Base-by-base conservation (phyloP, 208 protist species). In the Wallacemonas collosoma region DNA sequence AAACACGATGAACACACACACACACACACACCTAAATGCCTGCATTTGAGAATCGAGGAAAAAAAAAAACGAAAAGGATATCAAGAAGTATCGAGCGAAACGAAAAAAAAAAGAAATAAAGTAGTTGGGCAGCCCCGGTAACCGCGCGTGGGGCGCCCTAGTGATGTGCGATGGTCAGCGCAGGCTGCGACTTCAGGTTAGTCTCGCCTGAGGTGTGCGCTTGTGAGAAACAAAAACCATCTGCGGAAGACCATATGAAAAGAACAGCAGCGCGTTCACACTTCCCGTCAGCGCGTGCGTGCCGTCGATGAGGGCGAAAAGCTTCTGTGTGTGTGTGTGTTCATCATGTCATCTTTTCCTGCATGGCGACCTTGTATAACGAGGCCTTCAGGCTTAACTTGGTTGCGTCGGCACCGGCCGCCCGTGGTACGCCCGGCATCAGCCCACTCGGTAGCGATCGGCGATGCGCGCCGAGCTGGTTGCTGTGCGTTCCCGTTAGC, bases 391-490 rank as follows among this genome's bases (percentile, higher is more conserved):
- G n/a, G 66, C 53, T 71, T 2, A n/a, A 14, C 51, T 71, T 61
- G 36, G 95, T 65, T 12, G 40, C 8, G 12, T 75, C 95, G 90
- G 47, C 63, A 68, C 38, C 55, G 75, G 66, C 82, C 71, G 14
- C 85, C 69, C 39, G 60, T 3, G 15, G 60, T 14, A 48, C 43
- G 39, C n/a, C 60, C 41, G 60, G 36, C 14, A 11, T 50, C n/a
- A 26, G 14, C 8, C 60, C 60, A 17, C 60, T 65, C 40, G 60
- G 8, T 5, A 65, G 38, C 4, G 60, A 65, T 6, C 60, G 60
- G 3, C 60, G 60, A 17, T 65, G 60, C 12, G 15, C 60, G 41
- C 1, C 7, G 7, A 48, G 17, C 11, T 38, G 3, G 41, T 35
- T 35, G 60, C 60, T 51, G 60, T 65, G 44, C 60, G 50, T 48